Percentiles rank a stretch among this genome's conserved stretches.
These are phyloP conservation scores for Eragrostis nindensis DNA, from an alignment of 176 grass and related monocot genomes.

Conservation along the genomic window DNA sequence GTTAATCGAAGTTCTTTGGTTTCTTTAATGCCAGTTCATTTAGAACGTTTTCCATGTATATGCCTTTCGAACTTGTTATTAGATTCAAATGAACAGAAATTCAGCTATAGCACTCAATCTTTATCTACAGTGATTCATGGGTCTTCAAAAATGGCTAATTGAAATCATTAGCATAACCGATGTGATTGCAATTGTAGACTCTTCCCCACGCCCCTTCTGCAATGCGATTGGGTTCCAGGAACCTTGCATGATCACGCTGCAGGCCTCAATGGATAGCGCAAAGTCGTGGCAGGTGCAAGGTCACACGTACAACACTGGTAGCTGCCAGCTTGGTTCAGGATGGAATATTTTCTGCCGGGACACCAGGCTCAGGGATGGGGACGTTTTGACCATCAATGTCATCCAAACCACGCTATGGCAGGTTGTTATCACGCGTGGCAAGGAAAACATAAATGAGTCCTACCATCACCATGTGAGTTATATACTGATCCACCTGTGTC, in stretches of 20 bases:
- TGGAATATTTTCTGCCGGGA: constrained; percentile 19
- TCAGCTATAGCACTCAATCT: not conserved
- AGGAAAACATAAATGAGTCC: no score
- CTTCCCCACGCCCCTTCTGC: not conserved
- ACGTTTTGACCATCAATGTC: constrained; percentile 14
- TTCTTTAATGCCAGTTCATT: not conserved
- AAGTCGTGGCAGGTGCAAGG: not conserved
- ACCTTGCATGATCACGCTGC: not conserved
- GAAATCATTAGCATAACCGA: not conserved
- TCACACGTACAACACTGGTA: not conserved
- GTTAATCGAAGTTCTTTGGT: not conserved
- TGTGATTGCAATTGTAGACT: not conserved
- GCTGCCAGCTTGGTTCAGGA: not conserved
- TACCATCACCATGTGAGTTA: not conserved
- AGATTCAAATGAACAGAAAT: not conserved
- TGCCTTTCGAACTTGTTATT: no score
- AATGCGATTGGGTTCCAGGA: not conserved
- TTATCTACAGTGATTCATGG: not conserved
- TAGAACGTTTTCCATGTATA: not conserved
- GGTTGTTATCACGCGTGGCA: not conserved
- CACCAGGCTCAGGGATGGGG: constrained; percentile 4
- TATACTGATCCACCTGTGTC: not conserved
- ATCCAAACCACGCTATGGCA: constrained; percentile 4
- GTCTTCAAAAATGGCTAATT: not conserved
- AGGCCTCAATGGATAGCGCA: not conserved